These are phyloP conservation scores for Fusarium floridanum DNA, from an alignment of 2,329 filamentous ascomycete species.

Conservation along the genomic window DNA sequence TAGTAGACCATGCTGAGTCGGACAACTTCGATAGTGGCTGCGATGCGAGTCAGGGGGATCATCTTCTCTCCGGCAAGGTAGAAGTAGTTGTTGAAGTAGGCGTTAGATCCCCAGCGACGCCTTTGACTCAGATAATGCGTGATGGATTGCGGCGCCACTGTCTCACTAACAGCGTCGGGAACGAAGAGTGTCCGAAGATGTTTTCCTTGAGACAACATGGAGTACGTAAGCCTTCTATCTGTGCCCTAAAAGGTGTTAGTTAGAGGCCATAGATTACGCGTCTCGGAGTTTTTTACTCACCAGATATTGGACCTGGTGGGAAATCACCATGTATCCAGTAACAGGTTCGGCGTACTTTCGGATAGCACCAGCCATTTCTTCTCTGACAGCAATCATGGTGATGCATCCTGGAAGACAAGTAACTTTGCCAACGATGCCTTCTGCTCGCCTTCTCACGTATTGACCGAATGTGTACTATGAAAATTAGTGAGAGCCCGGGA, in stretches of 20 bases:
- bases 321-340: slow-evolving; percentile 32
- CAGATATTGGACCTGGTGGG: slow-evolving; percentile 42
- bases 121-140: slow-evolving; percentile 51
- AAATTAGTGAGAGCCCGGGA: rapidly evolving
- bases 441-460: slow-evolving; percentile 37
- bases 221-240: slow-evolving; percentile 39
- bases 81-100: slow-evolving; percentile 54
- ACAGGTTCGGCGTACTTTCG: slow-evolving; percentile 39
- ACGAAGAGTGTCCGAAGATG: slow-evolving; percentile 49
- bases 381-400: slow-evolving; percentile 39
- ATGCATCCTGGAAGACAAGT: slow-evolving; percentile 41
- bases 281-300: slow-evolving; percentile 12
- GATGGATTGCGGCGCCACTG: slow-evolving; percentile 51
- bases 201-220: slow-evolving; percentile 37
- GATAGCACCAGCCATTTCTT: slow-evolving; percentile 41
- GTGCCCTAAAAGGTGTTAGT: slow-evolving; percentile 30
- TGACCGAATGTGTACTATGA: slow-evolving; percentile 37
- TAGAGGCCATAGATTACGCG: neutral
- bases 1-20: slow-evolving; percentile 52
- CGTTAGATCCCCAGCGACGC: slow-evolving; percentile 52
- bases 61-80: slow-evolving; percentile 50
- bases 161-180: slow-evolving; percentile 50
- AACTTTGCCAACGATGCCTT: slow-evolving; percentile 33
- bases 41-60: slow-evolving; percentile 55
- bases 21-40: slow-evolving; percentile 48